Evolutionary conservation across 2,329 filamentous ascomycete species (phyloP).

Genomic region (Mycogone perniciosa): DNA sequence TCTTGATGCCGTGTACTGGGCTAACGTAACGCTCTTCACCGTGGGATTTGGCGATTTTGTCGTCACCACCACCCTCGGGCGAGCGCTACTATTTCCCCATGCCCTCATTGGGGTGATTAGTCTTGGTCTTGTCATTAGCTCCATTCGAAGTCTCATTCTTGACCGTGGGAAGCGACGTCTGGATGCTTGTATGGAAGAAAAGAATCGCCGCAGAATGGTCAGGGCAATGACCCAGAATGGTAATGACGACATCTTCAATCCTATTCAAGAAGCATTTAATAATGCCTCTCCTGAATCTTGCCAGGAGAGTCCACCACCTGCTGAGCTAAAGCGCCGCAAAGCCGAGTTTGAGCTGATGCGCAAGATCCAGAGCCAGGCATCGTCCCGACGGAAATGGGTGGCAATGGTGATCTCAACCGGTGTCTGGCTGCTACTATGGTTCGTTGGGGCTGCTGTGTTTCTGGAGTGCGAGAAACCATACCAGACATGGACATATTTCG

Average conservation of each 20-base stretch:
- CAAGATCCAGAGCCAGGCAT: constrained; percentile 62
- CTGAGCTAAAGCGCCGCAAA: constrained; percentile 55
- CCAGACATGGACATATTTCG: constrained; percentile 66
- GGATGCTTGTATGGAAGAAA: constrained; percentile 53
- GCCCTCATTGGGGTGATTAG: constrained; percentile 78
- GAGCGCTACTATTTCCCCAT: constrained; percentile 74
- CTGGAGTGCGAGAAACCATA: constrained; percentile 43
- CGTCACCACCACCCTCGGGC: constrained; percentile 47
- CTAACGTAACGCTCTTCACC: constrained; percentile 62
- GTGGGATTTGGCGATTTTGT: constrained; percentile 54
- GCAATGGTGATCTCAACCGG: constrained; percentile 61
- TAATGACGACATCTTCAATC: constrained; percentile 42
- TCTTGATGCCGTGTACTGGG: constrained; percentile 73
- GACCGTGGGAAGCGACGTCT: constrained; percentile 49
- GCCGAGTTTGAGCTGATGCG: constrained; percentile 76
- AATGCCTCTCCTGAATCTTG: neutral
- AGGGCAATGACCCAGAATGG: constrained; percentile 39
- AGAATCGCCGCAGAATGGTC: constrained; percentile 45
- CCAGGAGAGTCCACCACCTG: constrained; percentile 15
- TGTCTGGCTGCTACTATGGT: constrained; percentile 71
- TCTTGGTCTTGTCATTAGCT: constrained; percentile 74
- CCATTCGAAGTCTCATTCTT: constrained; percentile 61
- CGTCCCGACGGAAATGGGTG: constrained; percentile 64
- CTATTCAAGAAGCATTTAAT: constrained; percentile 18
- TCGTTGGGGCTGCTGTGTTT: constrained; percentile 72